These are phyloP conservation scores for Alternaria alternata DNA, from an alignment of 2,329 filamentous ascomycete genomes.

Conservation along the genomic window DNA sequence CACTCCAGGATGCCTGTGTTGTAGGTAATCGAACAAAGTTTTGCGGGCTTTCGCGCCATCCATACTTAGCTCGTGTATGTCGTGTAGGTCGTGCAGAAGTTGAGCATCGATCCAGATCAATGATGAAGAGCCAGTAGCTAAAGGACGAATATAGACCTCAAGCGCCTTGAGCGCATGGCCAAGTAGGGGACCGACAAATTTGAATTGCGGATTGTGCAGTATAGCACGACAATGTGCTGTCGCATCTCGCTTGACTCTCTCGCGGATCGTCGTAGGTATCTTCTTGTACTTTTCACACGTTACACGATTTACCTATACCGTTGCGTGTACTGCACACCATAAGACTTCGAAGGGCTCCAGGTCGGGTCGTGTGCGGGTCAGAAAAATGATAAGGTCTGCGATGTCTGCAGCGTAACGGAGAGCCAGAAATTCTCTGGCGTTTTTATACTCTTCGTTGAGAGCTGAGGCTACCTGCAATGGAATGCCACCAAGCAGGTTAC, in stretches of 20 bases:
- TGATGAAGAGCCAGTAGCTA: neutral
- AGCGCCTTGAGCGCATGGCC: neutral
- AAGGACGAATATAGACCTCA: neutral
- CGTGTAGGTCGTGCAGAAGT: neutral
- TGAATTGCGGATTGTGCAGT: neutral
- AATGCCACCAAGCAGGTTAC: neutral
- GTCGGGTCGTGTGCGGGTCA: neutral
- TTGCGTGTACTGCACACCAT: neutral
- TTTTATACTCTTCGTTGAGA: neutral
- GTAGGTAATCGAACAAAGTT: neutral
- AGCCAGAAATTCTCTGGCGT: neutral
- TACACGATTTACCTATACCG: neutral
- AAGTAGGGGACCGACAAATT: neutral
- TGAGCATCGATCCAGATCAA: neutral
- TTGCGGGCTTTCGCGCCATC: conserved; percentile 4
- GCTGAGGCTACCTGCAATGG: neutral
- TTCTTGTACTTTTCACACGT: neutral
- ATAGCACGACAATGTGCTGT: neutral
- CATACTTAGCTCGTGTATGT: neutral
- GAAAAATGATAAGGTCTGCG: neutral
- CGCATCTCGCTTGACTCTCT: neutral
- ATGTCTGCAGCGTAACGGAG: neutral
- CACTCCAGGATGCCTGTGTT: neutral
- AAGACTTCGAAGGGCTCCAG: neutral
- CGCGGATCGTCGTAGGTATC: neutral